Evolutionary conservation across 495 filamentous ascomycete species (phyloP).

Genomic region (Polyplosphaeria fusca): DNA sequence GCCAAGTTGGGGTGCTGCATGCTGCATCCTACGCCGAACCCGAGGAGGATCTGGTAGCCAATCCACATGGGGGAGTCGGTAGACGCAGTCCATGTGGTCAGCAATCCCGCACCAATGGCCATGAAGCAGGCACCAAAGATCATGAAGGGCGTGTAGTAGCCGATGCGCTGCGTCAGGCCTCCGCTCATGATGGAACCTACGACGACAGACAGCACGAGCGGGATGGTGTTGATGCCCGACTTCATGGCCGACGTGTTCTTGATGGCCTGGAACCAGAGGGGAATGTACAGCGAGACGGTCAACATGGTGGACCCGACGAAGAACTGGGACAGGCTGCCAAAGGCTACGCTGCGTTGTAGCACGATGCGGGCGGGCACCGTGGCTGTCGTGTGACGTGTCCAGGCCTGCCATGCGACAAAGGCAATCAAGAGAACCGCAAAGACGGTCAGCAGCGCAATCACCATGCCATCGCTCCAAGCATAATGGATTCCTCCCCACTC

Average conservation of each 20-base stretch:
- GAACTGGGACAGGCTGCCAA: slow-evolving; percentile 41
- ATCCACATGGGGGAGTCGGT: slow-evolving; percentile 27
- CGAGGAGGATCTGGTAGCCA: slow-evolving; percentile 30
- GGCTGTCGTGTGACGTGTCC: slow-evolving; percentile 47
- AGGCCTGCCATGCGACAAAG: slow-evolving; percentile 53
- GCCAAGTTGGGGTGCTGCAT: slow-evolving; percentile 35
- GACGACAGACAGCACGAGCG: slow-evolving; percentile 26
- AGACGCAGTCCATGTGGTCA: slow-evolving; percentile 25
- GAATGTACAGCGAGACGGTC: slow-evolving; percentile 39
- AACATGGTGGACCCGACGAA: slow-evolving; percentile 54
- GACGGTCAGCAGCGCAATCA: slow-evolving; percentile 46
- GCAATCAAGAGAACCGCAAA: slow-evolving; percentile 47
- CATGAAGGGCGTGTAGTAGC: slow-evolving; percentile 73
- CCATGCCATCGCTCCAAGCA: slow-evolving; percentile 48
- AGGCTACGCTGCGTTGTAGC: slow-evolving; percentile 44
- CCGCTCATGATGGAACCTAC: slow-evolving; percentile 62
- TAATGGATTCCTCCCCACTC: slow-evolving; percentile 60
- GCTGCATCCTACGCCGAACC: slow-evolving; percentile 27
- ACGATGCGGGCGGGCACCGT: slow-evolving; percentile 49
- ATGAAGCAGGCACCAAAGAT: slow-evolving; percentile 19
- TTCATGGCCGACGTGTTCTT: slow-evolving; percentile 22
- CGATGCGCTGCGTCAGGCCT: slow-evolving; percentile 56
- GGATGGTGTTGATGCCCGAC: slow-evolving; percentile 25
- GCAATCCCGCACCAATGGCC: slow-evolving; percentile 27
- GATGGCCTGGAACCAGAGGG: slow-evolving; percentile 35